These are phyloP conservation scores for Cytospora leucostoma DNA, from an alignment of 2,329 filamentous ascomycete species.

Conservation along the genomic window DNA sequence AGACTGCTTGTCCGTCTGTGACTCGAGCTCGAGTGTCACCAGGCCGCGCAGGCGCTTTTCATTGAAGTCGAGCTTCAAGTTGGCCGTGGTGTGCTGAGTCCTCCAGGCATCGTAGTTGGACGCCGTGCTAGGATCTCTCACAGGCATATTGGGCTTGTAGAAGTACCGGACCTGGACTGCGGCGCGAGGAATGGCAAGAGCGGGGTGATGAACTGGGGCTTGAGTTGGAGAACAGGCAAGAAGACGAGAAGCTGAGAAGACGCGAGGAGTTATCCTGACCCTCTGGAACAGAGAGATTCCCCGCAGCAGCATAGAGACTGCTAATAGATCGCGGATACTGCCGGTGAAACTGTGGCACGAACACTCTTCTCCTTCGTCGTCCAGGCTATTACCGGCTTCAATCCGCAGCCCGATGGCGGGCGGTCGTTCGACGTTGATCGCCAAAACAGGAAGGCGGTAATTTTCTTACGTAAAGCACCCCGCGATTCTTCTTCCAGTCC, in stretches of 20 bases:
- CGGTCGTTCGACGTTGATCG: not conserved
- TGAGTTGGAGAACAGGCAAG: conserved; percentile 5
- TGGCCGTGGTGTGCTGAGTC: conserved; percentile 79
- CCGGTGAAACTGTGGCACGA: conserved; percentile 22
- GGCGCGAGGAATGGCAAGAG: conserved; percentile 4
- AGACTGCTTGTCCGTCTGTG: conserved; percentile 70
- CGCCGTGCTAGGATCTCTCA: conserved; percentile 83
- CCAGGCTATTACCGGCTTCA: conserved; percentile 22
- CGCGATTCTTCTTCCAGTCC: not conserved
- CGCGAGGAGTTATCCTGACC: conserved; percentile 14
- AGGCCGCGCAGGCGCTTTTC: conserved; percentile 74
- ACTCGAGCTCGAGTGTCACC: conserved; percentile 75
- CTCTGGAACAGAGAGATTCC: conserved; percentile 21
- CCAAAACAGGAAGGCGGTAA: conserved; percentile 5
- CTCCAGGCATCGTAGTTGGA: conserved; percentile 90
- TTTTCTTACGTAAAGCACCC: conserved; percentile 1
- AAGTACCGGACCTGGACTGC: conserved; percentile 28
- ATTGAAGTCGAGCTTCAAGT: conserved; percentile 82
- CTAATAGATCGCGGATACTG: conserved; percentile 8
- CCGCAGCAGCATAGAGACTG: conserved; percentile 25
- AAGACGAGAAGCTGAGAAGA: conserved; percentile 9
- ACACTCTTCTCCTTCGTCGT: conserved; percentile 12
- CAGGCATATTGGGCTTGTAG: conserved; percentile 37
- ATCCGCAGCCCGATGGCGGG: not conserved
- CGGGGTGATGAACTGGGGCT: conserved; percentile 3